These are phyloP conservation scores for Meyerozyma sp. DNA, from an alignment of 1,139 yeast species.

Conservation along the genomic window DNA sequence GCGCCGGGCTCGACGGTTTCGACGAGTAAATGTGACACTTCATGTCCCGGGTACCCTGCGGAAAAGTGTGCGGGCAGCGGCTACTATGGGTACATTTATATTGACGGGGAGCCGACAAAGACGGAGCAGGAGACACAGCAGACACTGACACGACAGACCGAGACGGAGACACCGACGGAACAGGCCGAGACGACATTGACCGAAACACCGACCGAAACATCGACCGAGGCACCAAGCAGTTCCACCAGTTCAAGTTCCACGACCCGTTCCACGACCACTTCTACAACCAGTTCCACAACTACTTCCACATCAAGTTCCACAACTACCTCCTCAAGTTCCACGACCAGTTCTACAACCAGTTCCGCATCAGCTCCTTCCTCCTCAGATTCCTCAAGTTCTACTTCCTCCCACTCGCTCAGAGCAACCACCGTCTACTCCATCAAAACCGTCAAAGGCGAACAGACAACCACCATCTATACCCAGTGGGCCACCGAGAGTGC, in stretches of 20 bases:
- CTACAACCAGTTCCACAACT: constrained; percentile 1
- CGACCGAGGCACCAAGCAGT: neutral
- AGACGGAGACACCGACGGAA: neutral
- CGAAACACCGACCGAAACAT: neutral
- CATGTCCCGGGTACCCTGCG: constrained; percentile 47
- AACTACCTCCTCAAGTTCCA: constrained; percentile 2
- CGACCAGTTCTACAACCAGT: constrained; percentile 1
- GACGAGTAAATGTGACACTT: constrained; percentile 32
- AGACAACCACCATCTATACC: constrained; percentile 17
- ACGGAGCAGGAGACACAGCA: neutral
- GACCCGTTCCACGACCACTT: constrained; percentile 1
- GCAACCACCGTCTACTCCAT: constrained; percentile 18
- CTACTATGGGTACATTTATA: constrained; percentile 27
- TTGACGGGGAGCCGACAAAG: neutral
- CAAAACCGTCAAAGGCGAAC: constrained; percentile 22
- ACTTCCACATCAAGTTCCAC: neutral
- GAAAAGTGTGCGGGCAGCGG: constrained; percentile 32
- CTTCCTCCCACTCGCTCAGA: constrained; percentile 3
- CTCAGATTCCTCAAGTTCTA: constrained; percentile 1
- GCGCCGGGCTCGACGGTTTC: constrained; percentile 38
- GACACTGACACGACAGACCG: neutral
- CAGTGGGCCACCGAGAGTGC: constrained; percentile 5
- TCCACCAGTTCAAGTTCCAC: neutral
- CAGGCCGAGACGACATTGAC: neutral
- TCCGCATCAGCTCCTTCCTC: constrained; percentile 3